Evolutionary conservation across 805 yeast genomes (phyloP), one percentile per base, ranked within the genome.

Genomic region (Yarrowia osloensis): DNA sequence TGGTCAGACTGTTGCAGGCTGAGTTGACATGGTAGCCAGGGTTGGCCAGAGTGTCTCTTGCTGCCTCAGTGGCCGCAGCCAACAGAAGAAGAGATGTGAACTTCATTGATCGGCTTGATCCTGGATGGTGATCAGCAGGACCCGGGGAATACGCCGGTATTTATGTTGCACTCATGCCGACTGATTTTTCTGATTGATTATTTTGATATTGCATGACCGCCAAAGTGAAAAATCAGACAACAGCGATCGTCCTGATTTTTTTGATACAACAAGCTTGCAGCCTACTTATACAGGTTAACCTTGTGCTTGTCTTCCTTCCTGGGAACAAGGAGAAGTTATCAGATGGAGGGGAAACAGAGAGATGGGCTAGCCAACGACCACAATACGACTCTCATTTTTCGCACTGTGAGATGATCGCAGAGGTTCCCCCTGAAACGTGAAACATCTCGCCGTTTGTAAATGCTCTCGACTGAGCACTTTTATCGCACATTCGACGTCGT

Each of bases 11-110:
- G 54, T 17, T 33, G 17, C 66, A 61, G 33, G 52, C 61, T 2
- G 61, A 35, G 61, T 54, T 35, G 44, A 54, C 61, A 37, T 54
- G 61, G 61, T 54, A 54, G 22, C 61, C 61, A 24, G 61, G 19
- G 44, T 54, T 37, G 31, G 61, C 61, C 22, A 54, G 61, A 11
- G 61, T 24, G 44, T 54, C 61, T 54, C 61, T 35, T 12, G 61
- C 61, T 17, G 61, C 61, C 37, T 22, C 44, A n/a, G 44, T 8
- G 17, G 33, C 44, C 11, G 57, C 40, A 33, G 61, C 61, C 33
- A 54, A 15, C 47, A 57, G 49, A 13, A 57, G 63, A 40, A 57
- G 47, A 28, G 63, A 19, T 13, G 63, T 31, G 49, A 39, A 21
- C 63, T 57, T 57, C 63, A 57, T 54, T n/a, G 46, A 52, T 21